Evolutionary conservation across 2,329 filamentous ascomycete species (phyloP).

Genomic region (Paracamarosporium sp.): DNA sequence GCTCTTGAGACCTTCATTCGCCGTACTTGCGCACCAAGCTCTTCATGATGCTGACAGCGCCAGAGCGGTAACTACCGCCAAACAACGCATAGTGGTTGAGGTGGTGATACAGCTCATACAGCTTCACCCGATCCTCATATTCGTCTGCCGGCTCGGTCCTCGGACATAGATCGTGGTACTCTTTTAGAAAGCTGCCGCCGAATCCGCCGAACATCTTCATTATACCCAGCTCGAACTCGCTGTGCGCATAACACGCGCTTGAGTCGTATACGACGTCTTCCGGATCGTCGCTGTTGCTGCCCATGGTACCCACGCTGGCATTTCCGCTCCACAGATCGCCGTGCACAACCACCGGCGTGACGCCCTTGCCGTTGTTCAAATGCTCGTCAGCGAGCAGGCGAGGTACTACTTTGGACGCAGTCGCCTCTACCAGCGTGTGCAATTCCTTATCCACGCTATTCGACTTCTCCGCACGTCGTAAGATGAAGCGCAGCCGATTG

Average conservation of each 20-base stretch:
- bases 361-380: slow-evolving; percentile 64
- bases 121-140: slow-evolving; percentile 79
- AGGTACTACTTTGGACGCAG: slow-evolving; percentile 72
- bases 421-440: slow-evolving; percentile 67
- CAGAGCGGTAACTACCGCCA: slow-evolving; percentile 76
- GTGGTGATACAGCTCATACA: slow-evolving; percentile 93
- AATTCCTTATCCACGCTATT: slow-evolving; percentile 73
- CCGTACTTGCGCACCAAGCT: slow-evolving; percentile 75
- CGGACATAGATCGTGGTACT: slow-evolving; percentile 77
- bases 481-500: slow-evolving; percentile 72
- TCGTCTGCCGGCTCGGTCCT: slow-evolving; percentile 82
- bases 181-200: slow-evolving; percentile 71
- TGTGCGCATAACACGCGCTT: slow-evolving; percentile 81
- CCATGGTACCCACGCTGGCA: slow-evolving; percentile 70
- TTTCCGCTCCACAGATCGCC: slow-evolving; percentile 97
- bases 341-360: slow-evolving; percentile 83
- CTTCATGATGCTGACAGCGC: slow-evolving; percentile 82
- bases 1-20: not conserved
- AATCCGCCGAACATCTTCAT: slow-evolving; percentile 98
- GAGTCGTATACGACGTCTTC: slow-evolving; percentile 87
- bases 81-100: slow-evolving; percentile 89
- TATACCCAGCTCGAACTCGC: slow-evolving; percentile 89
- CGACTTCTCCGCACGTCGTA: slow-evolving; percentile 61
- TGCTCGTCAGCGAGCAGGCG: slow-evolving; percentile 73
- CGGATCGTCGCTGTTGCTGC: slow-evolving; percentile 61